These are phyloP conservation scores for Sanghuangporus weigelae DNA, from an alignment of 1,284 basidiomycete genomes.

Conservation along the genomic window DNA sequence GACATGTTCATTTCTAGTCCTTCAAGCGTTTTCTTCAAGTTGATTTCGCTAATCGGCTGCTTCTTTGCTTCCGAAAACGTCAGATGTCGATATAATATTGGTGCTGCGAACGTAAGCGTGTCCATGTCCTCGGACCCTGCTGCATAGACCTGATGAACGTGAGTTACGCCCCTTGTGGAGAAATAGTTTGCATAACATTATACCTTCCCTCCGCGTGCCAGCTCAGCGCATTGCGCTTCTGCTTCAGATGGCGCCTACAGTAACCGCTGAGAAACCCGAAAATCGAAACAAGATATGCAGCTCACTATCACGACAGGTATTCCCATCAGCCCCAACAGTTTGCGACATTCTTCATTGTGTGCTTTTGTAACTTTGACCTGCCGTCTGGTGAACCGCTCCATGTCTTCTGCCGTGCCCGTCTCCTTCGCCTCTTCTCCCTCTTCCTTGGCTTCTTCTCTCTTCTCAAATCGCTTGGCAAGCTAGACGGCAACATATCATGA, in stretches of 20 bases:
- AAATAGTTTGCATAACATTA: neutral
- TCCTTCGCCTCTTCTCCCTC: slow-evolving; percentile 97
- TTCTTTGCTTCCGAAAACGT: slow-evolving; percentile 99
- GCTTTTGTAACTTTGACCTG: slow-evolving; percentile 94
- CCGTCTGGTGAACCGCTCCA: slow-evolving; percentile 87
- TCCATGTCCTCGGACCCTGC: slow-evolving; percentile 99
- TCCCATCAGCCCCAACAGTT: slow-evolving; percentile 90
- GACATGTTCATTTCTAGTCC: slow-evolving; percentile 93
- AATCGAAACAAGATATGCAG: slow-evolving; percentile 14
- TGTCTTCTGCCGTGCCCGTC: slow-evolving; percentile 85
- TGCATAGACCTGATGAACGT: slow-evolving; percentile 73
- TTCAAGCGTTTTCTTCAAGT: slow-evolving; percentile 76
- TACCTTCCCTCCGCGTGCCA: slow-evolving; percentile 91
- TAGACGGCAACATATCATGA: slow-evolving; percentile 28
- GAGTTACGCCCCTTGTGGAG: slow-evolving; percentile 4
- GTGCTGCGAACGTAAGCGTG: slow-evolving; percentile 92
- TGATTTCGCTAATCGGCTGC: slow-evolving; percentile 94
- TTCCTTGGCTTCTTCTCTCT: slow-evolving; percentile 88
- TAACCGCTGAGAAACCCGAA: slow-evolving; percentile 9
- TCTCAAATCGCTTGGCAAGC: slow-evolving; percentile 91
- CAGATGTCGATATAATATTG: slow-evolving; percentile 90
- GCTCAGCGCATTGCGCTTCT: slow-evolving; percentile 97
- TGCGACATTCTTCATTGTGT: slow-evolving; percentile 95
- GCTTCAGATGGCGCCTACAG: slow-evolving; percentile 93
- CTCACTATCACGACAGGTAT: slow-evolving; percentile 88